A percentile compares a stretch with the other conserved stretches of the same genome.
These are phyloP conservation scores for Sporisorium iseilematis-ciliati DNA, from an alignment of 1,284 basidiomycete genomes.

Conservation along the genomic window DNA sequence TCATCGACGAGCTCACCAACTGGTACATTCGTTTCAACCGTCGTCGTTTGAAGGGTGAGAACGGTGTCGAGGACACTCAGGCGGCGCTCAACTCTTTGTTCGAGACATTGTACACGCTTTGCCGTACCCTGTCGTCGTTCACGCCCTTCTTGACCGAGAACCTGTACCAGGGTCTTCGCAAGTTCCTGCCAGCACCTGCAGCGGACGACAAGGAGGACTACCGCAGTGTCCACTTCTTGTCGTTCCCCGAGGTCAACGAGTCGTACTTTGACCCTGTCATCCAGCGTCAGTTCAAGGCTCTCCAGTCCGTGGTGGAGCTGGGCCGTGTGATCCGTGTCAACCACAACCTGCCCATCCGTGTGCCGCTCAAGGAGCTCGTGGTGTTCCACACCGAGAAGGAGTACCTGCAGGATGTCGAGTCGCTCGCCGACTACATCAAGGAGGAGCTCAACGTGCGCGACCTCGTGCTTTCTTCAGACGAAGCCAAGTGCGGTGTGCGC, in stretches of 20 bases:
- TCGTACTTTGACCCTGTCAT: slow-evolving; percentile 98
- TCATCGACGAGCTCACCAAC: slow-evolving; percentile 97
- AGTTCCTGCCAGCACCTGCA: slow-evolving; percentile 75
- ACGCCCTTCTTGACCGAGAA: slow-evolving; percentile 98
- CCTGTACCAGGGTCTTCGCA: slow-evolving; percentile 89
- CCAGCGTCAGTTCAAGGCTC: slow-evolving; percentile 91
- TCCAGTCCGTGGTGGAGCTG: slow-evolving; percentile 94
- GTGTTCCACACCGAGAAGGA: slow-evolving; percentile 90
- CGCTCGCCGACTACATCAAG: slow-evolving; percentile 87
- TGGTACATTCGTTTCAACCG: slow-evolving; percentile 99
- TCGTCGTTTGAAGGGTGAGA: slow-evolving; percentile 93
- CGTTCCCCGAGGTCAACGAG: slow-evolving; percentile 91
- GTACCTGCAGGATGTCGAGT: slow-evolving; percentile 87
- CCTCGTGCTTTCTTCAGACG: slow-evolving; percentile 88
- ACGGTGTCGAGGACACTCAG: slow-evolving; percentile 87
- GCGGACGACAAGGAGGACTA: slow-evolving; percentile 78
- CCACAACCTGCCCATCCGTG: slow-evolving; percentile 78
- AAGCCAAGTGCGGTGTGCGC: slow-evolving; percentile 84
- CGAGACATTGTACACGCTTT: slow-evolving; percentile 93
- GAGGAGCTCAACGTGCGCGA: slow-evolving; percentile 96
- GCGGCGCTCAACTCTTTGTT: slow-evolving; percentile 95
- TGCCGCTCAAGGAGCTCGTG: slow-evolving; percentile 90
- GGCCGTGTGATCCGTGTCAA: slow-evolving; percentile 89
- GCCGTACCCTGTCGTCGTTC: slow-evolving; percentile 96
- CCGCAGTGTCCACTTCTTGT: slow-evolving; percentile 94